Evolutionary conservation across 2,329 filamentous ascomycete species (phyloP).

Genomic region (Dactylellina sp.): DNA sequence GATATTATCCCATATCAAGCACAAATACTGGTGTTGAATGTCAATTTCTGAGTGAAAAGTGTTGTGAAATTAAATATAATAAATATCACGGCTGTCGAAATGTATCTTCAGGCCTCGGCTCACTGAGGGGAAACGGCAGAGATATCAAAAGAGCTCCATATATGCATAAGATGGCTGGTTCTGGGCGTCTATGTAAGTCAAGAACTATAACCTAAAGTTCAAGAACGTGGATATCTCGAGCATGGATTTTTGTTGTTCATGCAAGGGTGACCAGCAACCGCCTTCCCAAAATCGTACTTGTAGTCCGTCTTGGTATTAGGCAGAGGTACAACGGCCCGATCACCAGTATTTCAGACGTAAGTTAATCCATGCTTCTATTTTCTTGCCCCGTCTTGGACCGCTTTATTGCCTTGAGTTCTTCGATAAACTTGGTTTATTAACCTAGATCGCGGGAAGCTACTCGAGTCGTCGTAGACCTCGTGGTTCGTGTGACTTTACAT

Average conservation of each 20-base stretch:
- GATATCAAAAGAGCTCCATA: too few species aligned
- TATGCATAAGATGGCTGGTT: too few species aligned
- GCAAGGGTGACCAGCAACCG: not conserved
- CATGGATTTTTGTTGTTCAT: not conserved
- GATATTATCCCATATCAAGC: too few species aligned
- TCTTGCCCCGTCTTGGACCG: constrained; percentile 16
- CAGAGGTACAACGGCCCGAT: constrained; percentile 28
- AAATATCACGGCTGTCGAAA: too few species aligned
- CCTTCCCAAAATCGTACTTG: constrained; percentile 35
- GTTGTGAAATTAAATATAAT: too few species aligned
- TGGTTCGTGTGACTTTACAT: constrained; percentile 8
- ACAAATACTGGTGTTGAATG: too few species aligned
- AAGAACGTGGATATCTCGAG: not conserved
- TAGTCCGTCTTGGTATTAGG: constrained; percentile 44
- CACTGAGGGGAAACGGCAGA: too few species aligned
- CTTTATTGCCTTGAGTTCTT: not conserved
- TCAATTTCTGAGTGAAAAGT: too few species aligned
- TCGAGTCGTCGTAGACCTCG: constrained; percentile 4
- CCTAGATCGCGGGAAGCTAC: constrained; percentile 29
- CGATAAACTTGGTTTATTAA: constrained; percentile 7
- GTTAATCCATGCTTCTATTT: constrained; percentile 24
- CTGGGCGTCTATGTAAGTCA: too few species aligned
- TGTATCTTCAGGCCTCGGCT: too few species aligned
- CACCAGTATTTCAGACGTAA: constrained; percentile 1
- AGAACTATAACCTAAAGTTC: not conserved